A percentile compares a stretch with the other conserved stretches of the same genome.
Conservation (phyloP, 1,139 yeast species). For the Taiozyma sp. region DNA sequence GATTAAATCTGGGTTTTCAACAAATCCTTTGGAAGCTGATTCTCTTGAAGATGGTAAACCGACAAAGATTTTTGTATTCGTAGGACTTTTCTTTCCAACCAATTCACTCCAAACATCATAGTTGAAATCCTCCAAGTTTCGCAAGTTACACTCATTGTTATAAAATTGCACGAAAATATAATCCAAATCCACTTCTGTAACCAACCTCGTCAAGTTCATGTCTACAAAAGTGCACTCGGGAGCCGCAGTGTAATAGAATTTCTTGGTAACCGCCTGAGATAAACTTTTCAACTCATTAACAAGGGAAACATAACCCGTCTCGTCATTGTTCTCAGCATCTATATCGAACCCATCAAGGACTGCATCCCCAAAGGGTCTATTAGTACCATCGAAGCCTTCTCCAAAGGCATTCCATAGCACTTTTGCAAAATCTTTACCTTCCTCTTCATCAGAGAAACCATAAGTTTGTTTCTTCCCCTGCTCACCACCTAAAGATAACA, state of each 20-base stretch:
- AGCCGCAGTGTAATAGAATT: constrained; percentile 66
- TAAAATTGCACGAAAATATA: constrained; percentile 81
- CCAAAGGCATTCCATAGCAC: constrained; percentile 76
- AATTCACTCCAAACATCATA: constrained; percentile 67
- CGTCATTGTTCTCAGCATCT: constrained; percentile 48
- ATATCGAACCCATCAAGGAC: constrained; percentile 59
- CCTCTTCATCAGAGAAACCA: constrained; percentile 54
- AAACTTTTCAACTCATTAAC: constrained; percentile 32
- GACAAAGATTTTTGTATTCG: constrained; percentile 51
- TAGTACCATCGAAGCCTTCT: constrained; percentile 32
- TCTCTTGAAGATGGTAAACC: constrained; percentile 59
- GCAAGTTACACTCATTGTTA: constrained; percentile 65
- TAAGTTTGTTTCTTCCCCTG: constrained; percentile 30
- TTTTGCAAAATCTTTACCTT: constrained; percentile 58
- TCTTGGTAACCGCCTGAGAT: constrained; percentile 21
- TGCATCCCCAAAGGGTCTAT: constrained; percentile 65
- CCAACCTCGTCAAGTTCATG: constrained; percentile 54
- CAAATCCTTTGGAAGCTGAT: constrained; percentile 58
- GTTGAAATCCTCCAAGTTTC: constrained; percentile 44
- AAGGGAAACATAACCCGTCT: constrained; percentile 50
- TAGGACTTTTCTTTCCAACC: constrained; percentile 46
- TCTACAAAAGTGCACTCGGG: constrained; percentile 89
- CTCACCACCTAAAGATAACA: constrained; percentile 79
- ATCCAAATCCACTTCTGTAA: constrained; percentile 55
- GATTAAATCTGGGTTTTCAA: constrained; percentile 32